Conservation (phyloP, 495 filamentous ascomycete species). For the Aspergillus carlsbadensis region DNA sequence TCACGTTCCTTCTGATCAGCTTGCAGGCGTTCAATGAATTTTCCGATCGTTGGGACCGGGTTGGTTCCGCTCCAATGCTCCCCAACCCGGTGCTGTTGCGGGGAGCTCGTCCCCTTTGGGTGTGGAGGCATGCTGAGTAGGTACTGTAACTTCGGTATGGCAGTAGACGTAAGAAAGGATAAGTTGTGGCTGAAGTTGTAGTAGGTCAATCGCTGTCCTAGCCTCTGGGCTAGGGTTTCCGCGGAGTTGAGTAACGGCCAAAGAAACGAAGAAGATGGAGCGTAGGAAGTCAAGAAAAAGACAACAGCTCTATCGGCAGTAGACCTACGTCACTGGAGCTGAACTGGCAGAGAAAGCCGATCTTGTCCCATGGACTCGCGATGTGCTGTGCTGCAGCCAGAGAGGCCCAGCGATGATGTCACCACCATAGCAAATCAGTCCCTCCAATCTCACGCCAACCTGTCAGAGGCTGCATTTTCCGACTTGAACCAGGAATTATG, state of each 20-base stretch:
- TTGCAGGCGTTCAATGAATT: conserved; percentile 78
- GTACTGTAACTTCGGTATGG: not conserved
- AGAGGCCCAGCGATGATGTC: conserved; percentile 8
- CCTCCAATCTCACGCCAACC: not conserved
- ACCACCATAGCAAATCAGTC: not conserved
- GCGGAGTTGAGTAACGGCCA: not conserved
- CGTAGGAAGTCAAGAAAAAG: not conserved
- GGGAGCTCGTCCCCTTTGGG: conserved; percentile 18
- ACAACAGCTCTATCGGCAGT: not conserved
- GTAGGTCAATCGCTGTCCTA: not conserved
- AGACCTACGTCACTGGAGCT: conserved; percentile 2
- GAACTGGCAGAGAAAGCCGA: not conserved
- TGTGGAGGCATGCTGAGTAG: conserved; percentile 24
- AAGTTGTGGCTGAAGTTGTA: not conserved
- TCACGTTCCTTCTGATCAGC: conserved; percentile 75
- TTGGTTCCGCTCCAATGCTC: conserved; percentile 55
- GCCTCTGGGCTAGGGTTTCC: not conserved
- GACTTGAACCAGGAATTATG: not conserved
- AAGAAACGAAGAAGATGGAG: not conserved
- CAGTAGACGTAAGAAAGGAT: not conserved
- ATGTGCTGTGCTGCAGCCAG: not conserved
- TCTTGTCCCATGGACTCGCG: not conserved
- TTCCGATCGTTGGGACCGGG: conserved; percentile 80
- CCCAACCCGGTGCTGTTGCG: conserved; percentile 33
- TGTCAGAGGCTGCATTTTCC: conserved; percentile 4